phyloP scores from a whole-genome alignment of 805 yeast species.

The Candida sithepensis region DNA sequence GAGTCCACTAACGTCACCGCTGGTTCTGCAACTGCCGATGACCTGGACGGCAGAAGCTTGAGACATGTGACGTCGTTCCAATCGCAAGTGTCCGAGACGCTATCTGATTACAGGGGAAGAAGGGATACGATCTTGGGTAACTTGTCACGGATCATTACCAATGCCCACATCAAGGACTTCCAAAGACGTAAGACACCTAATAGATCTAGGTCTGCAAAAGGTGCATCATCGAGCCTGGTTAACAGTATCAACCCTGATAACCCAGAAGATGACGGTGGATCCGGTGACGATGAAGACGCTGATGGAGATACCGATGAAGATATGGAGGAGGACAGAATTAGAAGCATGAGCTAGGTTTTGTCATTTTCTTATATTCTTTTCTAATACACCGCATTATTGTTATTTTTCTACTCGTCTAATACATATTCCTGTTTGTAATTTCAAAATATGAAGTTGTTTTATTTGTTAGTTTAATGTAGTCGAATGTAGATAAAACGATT shows the following conservation, averaged over 20 bases:
- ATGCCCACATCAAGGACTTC: slow-evolving; percentile 83
- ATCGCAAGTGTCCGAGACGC: neutral
- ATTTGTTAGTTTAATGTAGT: no score
- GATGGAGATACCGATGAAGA: slow-evolving; percentile 26
- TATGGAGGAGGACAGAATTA: neutral
- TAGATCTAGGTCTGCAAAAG: slow-evolving; percentile 4
- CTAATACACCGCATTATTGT: no score
- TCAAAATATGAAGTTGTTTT: no score
- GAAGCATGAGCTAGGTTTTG: neutral
- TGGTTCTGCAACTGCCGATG: neutral
- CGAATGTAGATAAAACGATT: no score
- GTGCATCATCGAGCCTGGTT: neutral
- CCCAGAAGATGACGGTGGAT: slow-evolving; percentile 15
- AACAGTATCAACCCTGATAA: slow-evolving; percentile 21
- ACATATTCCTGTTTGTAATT: no score
- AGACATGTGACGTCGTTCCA: neutral
- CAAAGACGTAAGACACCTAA: slow-evolving; percentile 52
- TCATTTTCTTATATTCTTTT: neutral
- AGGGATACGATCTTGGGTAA: slow-evolving; percentile 33
- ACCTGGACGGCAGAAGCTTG: neutral
- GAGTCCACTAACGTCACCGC: neutral
- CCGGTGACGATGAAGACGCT: slow-evolving; percentile 32
- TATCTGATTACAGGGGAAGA: neutral
- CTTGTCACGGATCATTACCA: slow-evolving; percentile 55
- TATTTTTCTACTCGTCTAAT: no score